Conservation (phyloP, 495 filamentous ascomycete species). For the Aspergillus saccharolyticus region DNA sequence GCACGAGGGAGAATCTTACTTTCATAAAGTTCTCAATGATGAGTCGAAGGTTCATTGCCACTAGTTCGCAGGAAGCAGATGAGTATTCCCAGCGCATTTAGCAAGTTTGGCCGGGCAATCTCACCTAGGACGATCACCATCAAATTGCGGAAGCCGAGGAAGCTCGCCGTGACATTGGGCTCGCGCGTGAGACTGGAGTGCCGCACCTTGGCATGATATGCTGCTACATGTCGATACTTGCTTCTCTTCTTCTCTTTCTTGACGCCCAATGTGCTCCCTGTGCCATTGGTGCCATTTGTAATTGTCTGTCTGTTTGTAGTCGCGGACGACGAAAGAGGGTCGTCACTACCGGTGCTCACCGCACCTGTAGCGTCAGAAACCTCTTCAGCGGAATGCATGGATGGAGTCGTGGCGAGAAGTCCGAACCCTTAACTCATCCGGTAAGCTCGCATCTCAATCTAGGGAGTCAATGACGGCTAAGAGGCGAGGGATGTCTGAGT, state of each 20-base stretch:
- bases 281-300: constrained; percentile 4
- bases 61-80: constrained; percentile 35
- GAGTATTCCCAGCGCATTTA: constrained; percentile 6
- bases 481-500: not conserved
- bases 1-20: constrained; percentile 39
- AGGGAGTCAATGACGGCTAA: not conserved
- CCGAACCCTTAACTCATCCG: not conserved
- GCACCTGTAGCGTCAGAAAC: not conserved
- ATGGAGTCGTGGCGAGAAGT: not conserved
- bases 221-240: constrained; percentile 85
- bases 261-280: not conserved
- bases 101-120: constrained; percentile 8
- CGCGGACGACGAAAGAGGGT: not conserved
- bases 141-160: constrained; percentile 88
- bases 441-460: not conserved
- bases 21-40: constrained; percentile 98
- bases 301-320: constrained; percentile 6
- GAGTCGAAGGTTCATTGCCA: constrained; percentile 87
- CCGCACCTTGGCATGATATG: constrained; percentile 65
- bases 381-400: not conserved
- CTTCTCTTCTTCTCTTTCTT: constrained; percentile 25
- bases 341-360: constrained; percentile 1
- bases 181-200: constrained; percentile 86
- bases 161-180: constrained; percentile 66
- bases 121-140: constrained; percentile 91